Percentiles rank a stretch among this genome's conserved stretches.
Evolutionary conservation across 306 rosid genomes (phyloP).

Genomic region (Ochetophila trinervis): DNA sequence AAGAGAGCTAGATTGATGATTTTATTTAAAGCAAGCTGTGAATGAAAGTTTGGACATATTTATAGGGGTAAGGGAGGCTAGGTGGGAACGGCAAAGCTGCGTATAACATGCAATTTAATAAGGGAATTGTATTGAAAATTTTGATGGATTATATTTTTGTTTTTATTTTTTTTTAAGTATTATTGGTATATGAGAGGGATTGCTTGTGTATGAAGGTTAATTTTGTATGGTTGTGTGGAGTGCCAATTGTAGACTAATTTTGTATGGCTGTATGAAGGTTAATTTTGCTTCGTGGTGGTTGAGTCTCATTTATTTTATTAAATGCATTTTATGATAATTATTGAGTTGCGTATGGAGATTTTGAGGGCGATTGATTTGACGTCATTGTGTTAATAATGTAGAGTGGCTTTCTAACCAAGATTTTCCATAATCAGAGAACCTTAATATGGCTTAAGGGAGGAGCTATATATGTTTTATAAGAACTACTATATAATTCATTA

Average conservation of each 20-base stretch:
- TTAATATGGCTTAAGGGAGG: neutral
- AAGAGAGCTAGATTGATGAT: neutral
- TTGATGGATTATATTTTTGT: too few relatives aligned
- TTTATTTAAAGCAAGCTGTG: constrained; percentile 5
- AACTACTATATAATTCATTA: too few relatives aligned
- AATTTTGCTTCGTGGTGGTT: constrained; percentile 6
- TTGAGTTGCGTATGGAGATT: constrained; percentile 27
- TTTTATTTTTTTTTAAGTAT: too few relatives aligned
- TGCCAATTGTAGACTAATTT: constrained; percentile 13
- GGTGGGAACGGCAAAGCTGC: too few relatives aligned
- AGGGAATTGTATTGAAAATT: too few relatives aligned
- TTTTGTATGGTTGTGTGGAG: constrained; percentile 19
- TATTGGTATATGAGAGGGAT: too few relatives aligned
- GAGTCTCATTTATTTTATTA: neutral
- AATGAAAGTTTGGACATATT: neutral
- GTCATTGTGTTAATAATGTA: constrained; percentile 32
- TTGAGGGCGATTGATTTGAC: constrained; percentile 5
- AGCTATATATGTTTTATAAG: too few relatives aligned
- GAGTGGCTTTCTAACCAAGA: constrained; percentile 27
- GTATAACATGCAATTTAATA: too few relatives aligned
- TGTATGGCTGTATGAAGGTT: too few relatives aligned
- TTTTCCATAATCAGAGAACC: neutral
- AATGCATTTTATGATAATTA: neutral
- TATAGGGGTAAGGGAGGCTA: constrained; percentile 14
- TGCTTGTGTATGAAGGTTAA: neutral